Evolutionary conservation across 2,329 filamentous ascomycete species (phyloP).

Genomic region (Sphaceloma murrayae): DNA sequence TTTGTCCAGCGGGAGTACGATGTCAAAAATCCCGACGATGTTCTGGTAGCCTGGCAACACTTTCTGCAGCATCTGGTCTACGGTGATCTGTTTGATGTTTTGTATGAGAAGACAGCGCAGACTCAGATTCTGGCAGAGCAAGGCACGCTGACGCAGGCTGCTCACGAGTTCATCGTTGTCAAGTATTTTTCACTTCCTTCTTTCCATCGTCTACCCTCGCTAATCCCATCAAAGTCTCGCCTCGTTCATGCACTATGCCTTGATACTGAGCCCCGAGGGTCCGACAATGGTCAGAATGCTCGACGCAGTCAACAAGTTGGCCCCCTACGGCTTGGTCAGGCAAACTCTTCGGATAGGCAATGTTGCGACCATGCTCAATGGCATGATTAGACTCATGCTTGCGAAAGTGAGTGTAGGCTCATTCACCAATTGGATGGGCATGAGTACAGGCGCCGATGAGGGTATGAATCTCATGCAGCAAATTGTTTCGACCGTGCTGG

Average conservation of each 20-base stretch:
- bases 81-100: slow-evolving; percentile 54
- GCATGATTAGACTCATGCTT: slow-evolving; percentile 60
- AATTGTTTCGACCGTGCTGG: slow-evolving; percentile 63
- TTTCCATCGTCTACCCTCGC: slow-evolving; percentile 27
- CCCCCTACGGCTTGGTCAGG: slow-evolving; percentile 60
- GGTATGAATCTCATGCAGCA: slow-evolving; percentile 72
- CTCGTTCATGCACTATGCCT: slow-evolving; percentile 62
- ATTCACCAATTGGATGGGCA: slow-evolving; percentile 68
- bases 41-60: slow-evolving; percentile 57
- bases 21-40: slow-evolving; percentile 47
- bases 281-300: slow-evolving; percentile 63
- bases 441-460: slow-evolving; percentile 61
- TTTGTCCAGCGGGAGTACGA: slow-evolving; percentile 44
- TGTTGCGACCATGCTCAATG: slow-evolving; percentile 71
- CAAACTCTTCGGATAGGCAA: slow-evolving; percentile 70
- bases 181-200: too few species aligned
- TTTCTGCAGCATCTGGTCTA: slow-evolving; percentile 58
- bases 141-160: slow-evolving; percentile 51
- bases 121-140: slow-evolving; percentile 56
- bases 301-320: slow-evolving; percentile 57
- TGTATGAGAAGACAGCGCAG: slow-evolving; percentile 52
- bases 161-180: slow-evolving; percentile 59
- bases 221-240: slow-evolving; percentile 48
- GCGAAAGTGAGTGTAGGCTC: slow-evolving; percentile 68
- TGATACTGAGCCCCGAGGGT: slow-evolving; percentile 65